These are phyloP conservation scores for Coccomyxa sp. DNA, from an alignment of 139 green algal genomes.

Conservation along the genomic window DNA sequence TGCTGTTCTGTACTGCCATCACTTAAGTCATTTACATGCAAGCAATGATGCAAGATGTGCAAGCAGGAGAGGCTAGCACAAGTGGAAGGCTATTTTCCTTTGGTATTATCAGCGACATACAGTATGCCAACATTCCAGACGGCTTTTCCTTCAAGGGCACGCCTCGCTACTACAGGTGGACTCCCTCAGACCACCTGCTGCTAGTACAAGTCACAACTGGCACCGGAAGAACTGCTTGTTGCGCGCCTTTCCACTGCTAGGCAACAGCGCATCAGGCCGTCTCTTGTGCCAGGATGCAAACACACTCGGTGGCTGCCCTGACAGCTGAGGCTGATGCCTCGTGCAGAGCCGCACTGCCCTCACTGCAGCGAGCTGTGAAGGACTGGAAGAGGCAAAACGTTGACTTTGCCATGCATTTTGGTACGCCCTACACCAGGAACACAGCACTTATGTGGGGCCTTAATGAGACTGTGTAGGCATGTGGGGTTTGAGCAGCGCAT, in stretches of 20 bases:
- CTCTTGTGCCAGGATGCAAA: neutral
- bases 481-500: no score
- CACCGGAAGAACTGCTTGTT: constrained; percentile 28
- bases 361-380: constrained; percentile 26
- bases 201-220: constrained; percentile 12
- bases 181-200: neutral
- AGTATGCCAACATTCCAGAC: constrained; percentile 75
- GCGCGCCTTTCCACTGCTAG: constrained; percentile 25
- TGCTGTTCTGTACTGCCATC: no score
- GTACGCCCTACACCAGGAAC: no score
- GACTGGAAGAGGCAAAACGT: constrained; percentile 33
- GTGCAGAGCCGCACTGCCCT: neutral
- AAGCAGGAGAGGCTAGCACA: neutral
- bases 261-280: neutral
- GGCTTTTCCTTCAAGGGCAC: constrained; percentile 62
- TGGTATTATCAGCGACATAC: constrained; percentile 39
- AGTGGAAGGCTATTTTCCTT: neutral
- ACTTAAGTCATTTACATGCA: no score
- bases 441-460: no score
- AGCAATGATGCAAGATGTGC: no score
- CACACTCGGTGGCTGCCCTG: neutral
- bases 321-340: neutral
- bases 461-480: no score
- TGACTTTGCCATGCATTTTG: constrained; percentile 14
- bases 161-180: constrained; percentile 66